These are phyloP conservation scores for Xylaria sp. DNA, from an alignment of 2,329 filamentous ascomycete species.

Conservation along the genomic window DNA sequence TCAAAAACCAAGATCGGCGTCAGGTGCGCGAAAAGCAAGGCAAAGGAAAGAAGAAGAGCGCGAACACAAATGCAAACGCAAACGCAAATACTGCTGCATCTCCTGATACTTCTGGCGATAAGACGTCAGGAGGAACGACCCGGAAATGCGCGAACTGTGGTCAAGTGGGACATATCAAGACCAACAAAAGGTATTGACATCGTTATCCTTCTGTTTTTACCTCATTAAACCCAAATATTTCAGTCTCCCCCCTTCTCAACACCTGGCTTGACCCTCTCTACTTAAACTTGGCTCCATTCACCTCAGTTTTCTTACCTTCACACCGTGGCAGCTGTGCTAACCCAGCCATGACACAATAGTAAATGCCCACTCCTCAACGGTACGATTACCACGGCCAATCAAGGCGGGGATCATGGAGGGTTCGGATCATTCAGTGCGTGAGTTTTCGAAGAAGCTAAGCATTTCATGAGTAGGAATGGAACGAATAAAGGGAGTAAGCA, in stretches of 20 bases:
- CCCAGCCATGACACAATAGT: conserved; percentile 39
- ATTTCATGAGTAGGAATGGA: neutral
- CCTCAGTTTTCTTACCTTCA: neutral
- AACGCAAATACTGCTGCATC: conserved; percentile 56
- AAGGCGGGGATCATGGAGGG: conserved; percentile 65
- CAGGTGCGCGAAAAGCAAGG: conserved; percentile 86
- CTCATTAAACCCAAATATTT: conserved; percentile 24
- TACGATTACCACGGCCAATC: conserved; percentile 72
- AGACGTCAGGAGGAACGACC: conserved; percentile 71
- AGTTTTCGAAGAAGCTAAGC: conserved; percentile 35
- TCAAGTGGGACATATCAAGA: conserved; percentile 97
- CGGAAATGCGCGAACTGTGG: conserved; percentile 98
- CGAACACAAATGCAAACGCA: conserved; percentile 8
- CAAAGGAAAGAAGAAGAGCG: conserved; percentile 69
- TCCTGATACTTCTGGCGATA: conserved; percentile 63
- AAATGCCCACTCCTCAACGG: conserved; percentile 88
- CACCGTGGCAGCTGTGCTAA: conserved; percentile 40
- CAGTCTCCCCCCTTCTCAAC: too few relatives aligned
- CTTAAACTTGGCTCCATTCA: conserved; percentile 9
- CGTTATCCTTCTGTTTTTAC: conserved; percentile 44
- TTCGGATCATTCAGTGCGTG: conserved; percentile 65
- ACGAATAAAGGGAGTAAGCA: neutral
- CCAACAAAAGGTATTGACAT: conserved; percentile 88
- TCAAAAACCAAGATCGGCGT: conserved; percentile 90
- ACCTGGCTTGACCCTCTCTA: neutral